Percentiles rank a stretch among this genome's conserved stretches.
Conservation (phyloP, 805 yeast species). For the Yamadazyma insecticola region DNA sequence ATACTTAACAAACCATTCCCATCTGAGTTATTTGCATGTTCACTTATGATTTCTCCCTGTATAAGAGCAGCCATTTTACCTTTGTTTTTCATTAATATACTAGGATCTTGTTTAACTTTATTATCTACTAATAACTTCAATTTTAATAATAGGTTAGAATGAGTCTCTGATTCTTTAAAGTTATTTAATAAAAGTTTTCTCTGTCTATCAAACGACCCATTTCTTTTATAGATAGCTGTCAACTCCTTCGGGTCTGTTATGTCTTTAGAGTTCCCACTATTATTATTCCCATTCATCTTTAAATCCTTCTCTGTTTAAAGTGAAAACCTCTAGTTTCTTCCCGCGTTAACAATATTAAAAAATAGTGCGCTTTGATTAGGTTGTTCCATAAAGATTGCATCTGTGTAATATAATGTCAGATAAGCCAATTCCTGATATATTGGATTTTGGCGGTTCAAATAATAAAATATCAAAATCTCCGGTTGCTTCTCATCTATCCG, state of each 20-base stretch:
- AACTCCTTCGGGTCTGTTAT: slow-evolving; percentile 34
- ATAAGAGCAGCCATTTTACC: slow-evolving; percentile 50
- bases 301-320: neutral
- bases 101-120: slow-evolving; percentile 45
- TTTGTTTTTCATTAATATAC: slow-evolving; percentile 42
- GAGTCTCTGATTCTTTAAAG: slow-evolving; percentile 38
- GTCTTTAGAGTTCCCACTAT: slow-evolving; percentile 2
- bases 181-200: slow-evolving; percentile 39
- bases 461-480: neutral
- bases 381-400: too few relatives aligned
- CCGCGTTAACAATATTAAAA: too few relatives aligned
- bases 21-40: slow-evolving; percentile 5
- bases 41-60: slow-evolving; percentile 43
- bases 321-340: neutral
- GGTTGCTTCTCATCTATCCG: neutral
- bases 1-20: slow-evolving; percentile 23
- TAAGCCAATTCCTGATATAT: slow-evolving; percentile 9
- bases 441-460: slow-evolving; percentile 8
- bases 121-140: slow-evolving; percentile 40
- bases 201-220: slow-evolving; percentile 46
- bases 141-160: slow-evolving; percentile 34
- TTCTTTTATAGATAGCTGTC: slow-evolving; percentile 40
- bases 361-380: neutral
- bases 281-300: neutral
- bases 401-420: slow-evolving; percentile 9